Conservation (phyloP, 441 rosid genomes). For the Viola pubescens region DNA sequence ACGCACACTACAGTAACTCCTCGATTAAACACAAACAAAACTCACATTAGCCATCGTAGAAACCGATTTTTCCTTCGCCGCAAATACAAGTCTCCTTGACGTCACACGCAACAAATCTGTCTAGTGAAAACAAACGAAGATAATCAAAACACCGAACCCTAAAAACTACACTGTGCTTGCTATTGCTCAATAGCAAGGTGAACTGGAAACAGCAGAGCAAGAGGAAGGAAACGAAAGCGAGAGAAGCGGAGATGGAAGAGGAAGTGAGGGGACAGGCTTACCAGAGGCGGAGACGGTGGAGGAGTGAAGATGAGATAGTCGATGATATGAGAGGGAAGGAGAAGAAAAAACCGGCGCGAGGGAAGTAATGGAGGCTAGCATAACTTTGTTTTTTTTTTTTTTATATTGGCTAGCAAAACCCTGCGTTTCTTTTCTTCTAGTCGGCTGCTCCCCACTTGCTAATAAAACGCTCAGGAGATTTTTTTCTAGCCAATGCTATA, state of each 20-base stretch:
- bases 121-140: conserved; percentile 29
- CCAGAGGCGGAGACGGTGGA: conserved; percentile 19
- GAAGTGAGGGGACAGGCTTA: conserved; percentile 7
- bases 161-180: too few relatives aligned
- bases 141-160: too few relatives aligned
- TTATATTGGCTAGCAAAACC: too few relatives aligned
- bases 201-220: too few relatives aligned
- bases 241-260: conserved; percentile 4
- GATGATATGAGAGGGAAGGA: conserved; percentile 16
- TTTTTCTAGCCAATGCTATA: too few relatives aligned
- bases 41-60: conserved; percentile 71
- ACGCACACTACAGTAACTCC: background rate
- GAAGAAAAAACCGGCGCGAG: background rate
- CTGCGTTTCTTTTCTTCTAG: too few relatives aligned
- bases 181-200: too few relatives aligned
- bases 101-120: conserved; percentile 51
- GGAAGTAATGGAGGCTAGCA: background rate
- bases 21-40: background rate
- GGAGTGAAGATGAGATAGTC: conserved; percentile 31
- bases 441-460: too few relatives aligned
- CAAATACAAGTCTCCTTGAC: conserved; percentile 35
- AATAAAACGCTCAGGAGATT: too few relatives aligned
- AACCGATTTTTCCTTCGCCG: conserved; percentile 27
- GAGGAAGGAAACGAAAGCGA: background rate
- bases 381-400: too few relatives aligned